phyloP scores from a whole-genome alignment of 2,329 filamentous ascomycete genomes.

The Beauveria scarabaeidicola region DNA sequence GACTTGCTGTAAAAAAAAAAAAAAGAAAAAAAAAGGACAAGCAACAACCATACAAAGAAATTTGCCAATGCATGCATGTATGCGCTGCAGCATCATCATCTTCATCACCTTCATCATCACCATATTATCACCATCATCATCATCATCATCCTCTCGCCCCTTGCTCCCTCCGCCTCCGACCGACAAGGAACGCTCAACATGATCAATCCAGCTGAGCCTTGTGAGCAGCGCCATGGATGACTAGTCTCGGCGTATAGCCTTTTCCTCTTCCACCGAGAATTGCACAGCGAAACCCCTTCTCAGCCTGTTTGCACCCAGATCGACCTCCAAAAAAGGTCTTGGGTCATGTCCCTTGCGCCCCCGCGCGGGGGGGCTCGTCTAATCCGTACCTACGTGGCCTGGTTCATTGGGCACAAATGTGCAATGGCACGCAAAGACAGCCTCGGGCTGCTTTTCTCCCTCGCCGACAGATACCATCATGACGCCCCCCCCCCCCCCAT shows the following conservation, averaged over 20 bases:
- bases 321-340: neutral
- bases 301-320: too few species aligned
- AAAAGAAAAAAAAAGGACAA: neutral
- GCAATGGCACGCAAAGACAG: neutral
- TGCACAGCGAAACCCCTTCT: neutral
- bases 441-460: slow-evolving; percentile 5
- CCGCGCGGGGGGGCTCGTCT: neutral
- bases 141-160: neutral
- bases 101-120: neutral
- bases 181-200: neutral
- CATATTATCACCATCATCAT: neutral
- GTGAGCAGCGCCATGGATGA: neutral
- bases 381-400: slow-evolving; percentile 2
- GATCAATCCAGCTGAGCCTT: neutral
- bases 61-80: slow-evolving; percentile 6
- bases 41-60: neutral
- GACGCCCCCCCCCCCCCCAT: neutral
- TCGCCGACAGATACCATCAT: neutral
- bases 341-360: neutral
- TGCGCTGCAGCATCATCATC: slow-evolving; percentile 3
- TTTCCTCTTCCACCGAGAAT: slow-evolving; percentile 1
- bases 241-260: neutral
- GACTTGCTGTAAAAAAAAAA: neutral
- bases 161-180: neutral
- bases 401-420: slow-evolving; percentile 8